Evolutionary conservation across 2,329 filamentous ascomycete species (phyloP).

Genomic region (Ophiostoma novo-ulmi): DNA sequence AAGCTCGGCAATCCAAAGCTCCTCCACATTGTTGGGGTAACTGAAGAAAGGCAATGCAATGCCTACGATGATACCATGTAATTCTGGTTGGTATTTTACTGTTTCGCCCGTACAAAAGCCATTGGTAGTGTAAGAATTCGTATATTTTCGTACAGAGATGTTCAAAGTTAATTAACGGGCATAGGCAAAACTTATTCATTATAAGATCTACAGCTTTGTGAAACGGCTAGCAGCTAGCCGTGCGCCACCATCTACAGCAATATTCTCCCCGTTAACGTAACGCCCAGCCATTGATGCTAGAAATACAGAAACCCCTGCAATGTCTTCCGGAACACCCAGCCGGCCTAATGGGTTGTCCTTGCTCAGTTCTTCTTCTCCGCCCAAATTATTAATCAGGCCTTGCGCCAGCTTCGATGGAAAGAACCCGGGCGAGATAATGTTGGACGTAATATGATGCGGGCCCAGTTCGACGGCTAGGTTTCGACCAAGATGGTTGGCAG

Average conservation of each 20-base stretch:
- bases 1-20: background rate
- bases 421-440: constrained; percentile 61
- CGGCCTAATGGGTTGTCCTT: constrained; percentile 43
- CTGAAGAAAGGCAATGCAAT: background rate
- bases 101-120: too few relatives aligned
- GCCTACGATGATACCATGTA: too few relatives aligned
- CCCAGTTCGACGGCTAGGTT: constrained; percentile 65
- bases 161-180: background rate
- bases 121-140: too few relatives aligned
- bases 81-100: too few relatives aligned
- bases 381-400: constrained; percentile 57
- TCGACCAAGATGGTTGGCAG: constrained; percentile 53
- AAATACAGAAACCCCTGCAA: background rate
- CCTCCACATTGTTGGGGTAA: background rate
- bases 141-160: too few relatives aligned
- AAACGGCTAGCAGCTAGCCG: background rate
- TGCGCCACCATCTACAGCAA: background rate
- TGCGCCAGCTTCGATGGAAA: constrained; percentile 64
- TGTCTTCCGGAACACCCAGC: background rate
- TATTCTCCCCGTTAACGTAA: background rate
- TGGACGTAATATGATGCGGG: constrained; percentile 58
- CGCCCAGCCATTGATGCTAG: background rate
- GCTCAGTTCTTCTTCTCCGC: constrained; percentile 50
- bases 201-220: background rate
- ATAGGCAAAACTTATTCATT: background rate